Conservation (phyloP, 2,329 filamentous ascomycete species). For the Phialophora expanda region DNA sequence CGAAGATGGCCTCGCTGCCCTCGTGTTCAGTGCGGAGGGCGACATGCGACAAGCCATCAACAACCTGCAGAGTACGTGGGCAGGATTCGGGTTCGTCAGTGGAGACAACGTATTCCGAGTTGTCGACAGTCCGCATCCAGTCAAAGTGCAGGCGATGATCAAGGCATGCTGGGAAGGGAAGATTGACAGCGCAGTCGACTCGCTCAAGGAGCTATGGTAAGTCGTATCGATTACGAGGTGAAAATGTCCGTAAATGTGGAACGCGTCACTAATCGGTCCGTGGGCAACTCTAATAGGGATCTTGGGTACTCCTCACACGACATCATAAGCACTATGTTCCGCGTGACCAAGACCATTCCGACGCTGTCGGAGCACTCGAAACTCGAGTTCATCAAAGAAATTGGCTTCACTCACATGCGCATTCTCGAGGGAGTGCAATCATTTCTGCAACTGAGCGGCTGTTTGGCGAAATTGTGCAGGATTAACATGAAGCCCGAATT, state of each 20-base stretch:
- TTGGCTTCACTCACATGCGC: conserved; percentile 99
- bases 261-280: conserved; percentile 26
- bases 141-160: conserved; percentile 98
- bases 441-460: conserved; percentile 89
- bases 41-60: conserved; percentile 99
- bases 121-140: conserved; percentile 93
- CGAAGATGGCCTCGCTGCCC: conserved; percentile 91
- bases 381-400: conserved; percentile 97
- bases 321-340: conserved; percentile 99
- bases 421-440: conserved; percentile 98
- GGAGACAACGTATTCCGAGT: conserved; percentile 98
- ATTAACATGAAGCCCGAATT: conserved; percentile 94
- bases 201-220: conserved; percentile 85
- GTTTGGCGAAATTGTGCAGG: conserved; percentile 86
- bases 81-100: conserved; percentile 95
- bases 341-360: conserved; percentile 93
- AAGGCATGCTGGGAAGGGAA: conserved; percentile 95
- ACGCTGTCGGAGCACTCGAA: conserved; percentile 92
- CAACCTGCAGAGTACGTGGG: conserved; percentile 90
- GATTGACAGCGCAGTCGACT: conserved; percentile 84
- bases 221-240: conserved; percentile 30
- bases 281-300: conserved; percentile 54
- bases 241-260: conserved; percentile 16
- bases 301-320: conserved; percentile 98
- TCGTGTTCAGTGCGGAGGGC: conserved; percentile 95